A percentile compares a stretch with the other conserved stretches of the same genome.
Evolutionary conservation across 495 filamentous ascomycete species (phyloP).

Genomic region (Tuber borchii): DNA sequence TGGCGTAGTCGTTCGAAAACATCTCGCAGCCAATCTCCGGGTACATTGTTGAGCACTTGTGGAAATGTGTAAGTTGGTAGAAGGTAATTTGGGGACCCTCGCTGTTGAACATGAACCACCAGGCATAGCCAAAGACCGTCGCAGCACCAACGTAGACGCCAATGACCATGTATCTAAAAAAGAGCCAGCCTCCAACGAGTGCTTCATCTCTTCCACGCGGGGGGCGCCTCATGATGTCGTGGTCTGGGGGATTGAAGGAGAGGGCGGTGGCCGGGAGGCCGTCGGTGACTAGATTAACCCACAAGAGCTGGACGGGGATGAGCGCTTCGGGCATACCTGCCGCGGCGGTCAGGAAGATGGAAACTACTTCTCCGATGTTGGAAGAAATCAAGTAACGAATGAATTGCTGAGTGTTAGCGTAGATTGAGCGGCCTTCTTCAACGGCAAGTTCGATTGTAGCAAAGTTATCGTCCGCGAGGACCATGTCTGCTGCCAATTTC

Average conservation of each 20-base stretch:
- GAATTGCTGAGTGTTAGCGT: slow-evolving; percentile 99
- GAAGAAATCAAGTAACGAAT: slow-evolving; percentile 98
- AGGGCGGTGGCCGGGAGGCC: slow-evolving; percentile 93
- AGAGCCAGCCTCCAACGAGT: slow-evolving; percentile 88
- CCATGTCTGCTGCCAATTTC: slow-evolving; percentile 96
- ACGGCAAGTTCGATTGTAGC: slow-evolving; percentile 94
- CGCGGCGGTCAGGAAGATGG: slow-evolving; percentile 96
- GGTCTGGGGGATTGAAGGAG: slow-evolving; percentile 94
- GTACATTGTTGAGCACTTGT: slow-evolving; percentile 79
- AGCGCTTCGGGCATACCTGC: slow-evolving; percentile 96
- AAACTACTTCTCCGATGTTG: slow-evolving; percentile 98
- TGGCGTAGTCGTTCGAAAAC: slow-evolving; percentile 82
- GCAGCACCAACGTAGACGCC: slow-evolving; percentile 90
- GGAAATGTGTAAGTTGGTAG: slow-evolving; percentile 89
- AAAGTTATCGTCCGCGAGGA: slow-evolving; percentile 97
- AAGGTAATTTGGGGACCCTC: slow-evolving; percentile 90
- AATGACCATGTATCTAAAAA: slow-evolving; percentile 96
- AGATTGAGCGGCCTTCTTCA: slow-evolving; percentile 95
- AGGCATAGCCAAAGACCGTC: slow-evolving; percentile 95
- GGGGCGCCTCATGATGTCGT: slow-evolving; percentile 91
- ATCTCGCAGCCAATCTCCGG: slow-evolving; percentile 90
- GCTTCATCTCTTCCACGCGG: slow-evolving; percentile 87
- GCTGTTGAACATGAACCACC: slow-evolving; percentile 98
- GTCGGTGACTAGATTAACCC: slow-evolving; percentile 99
- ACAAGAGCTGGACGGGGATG: slow-evolving; percentile 93